Percentiles rank a stretch among this genome's conserved stretches.
Evolutionary conservation across 139 green algal species (phyloP).

Genomic region (Coelastrella sp.): DNA sequence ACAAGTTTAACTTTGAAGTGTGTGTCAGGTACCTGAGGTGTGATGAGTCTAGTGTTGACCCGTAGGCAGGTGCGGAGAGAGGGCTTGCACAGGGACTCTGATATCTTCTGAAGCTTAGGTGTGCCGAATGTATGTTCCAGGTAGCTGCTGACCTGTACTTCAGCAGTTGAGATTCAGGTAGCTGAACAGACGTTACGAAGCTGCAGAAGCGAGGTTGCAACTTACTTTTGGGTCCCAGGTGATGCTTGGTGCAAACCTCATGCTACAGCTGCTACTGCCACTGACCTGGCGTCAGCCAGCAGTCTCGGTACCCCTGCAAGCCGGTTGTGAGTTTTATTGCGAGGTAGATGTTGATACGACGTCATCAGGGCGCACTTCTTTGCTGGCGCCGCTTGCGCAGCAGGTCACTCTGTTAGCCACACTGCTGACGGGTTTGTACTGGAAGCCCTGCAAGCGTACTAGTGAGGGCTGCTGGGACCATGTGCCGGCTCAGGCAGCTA

Average conservation of each 20-base stretch:
- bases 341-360: too few relatives aligned
- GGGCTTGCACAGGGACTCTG: neutral
- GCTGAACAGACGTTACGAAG: neutral
- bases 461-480: too few relatives aligned
- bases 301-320: too few relatives aligned
- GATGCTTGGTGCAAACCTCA: conserved; percentile 26
- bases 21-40: neutral
- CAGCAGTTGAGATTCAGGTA: neutral
- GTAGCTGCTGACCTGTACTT: conserved; percentile 37
- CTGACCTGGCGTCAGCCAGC: too few relatives aligned
- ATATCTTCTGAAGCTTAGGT: neutral
- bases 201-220: neutral
- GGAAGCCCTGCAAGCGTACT: too few relatives aligned
- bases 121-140: conserved; percentile 3
- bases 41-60: conserved; percentile 30
- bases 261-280: neutral
- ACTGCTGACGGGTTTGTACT: too few relatives aligned
- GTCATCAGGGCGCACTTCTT: too few relatives aligned
- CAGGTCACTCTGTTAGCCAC: too few relatives aligned
- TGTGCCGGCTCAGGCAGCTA: too few relatives aligned
- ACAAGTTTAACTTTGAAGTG: too few relatives aligned
- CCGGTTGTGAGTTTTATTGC: too few relatives aligned
- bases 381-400: too few relatives aligned
- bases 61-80: conserved; percentile 22
- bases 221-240: conserved; percentile 11